phyloP scores from a whole-genome alignment of 164 flowering plant genomes.

The Amborella trichopoda region DNA sequence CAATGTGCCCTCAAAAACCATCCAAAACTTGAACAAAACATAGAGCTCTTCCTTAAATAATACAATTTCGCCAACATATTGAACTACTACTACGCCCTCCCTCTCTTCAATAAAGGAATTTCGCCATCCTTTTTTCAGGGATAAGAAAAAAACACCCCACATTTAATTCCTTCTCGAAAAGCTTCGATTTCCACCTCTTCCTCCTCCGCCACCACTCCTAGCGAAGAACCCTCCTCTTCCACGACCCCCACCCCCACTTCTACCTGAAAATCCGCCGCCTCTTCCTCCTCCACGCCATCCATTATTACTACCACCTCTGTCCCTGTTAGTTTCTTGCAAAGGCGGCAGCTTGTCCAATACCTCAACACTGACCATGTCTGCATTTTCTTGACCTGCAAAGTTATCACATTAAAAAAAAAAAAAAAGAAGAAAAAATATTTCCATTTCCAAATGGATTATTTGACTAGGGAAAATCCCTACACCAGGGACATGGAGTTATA shows the following conservation, averaged over 20 bases:
- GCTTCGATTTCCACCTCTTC: constrained; percentile 16
- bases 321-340: constrained; percentile 43
- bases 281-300: constrained; percentile 21
- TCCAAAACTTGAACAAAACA: too few species aligned
- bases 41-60: too few species aligned
- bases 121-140: too few species aligned
- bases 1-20: too few species aligned
- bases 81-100: too few species aligned
- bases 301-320: constrained; percentile 21
- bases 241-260: constrained; percentile 22
- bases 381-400: constrained; percentile 65
- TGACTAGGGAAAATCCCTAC: too few species aligned
- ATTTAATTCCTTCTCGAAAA: neutral
- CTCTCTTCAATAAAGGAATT: too few species aligned
- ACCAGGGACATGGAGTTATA: too few species aligned
- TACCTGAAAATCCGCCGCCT: constrained; percentile 15
- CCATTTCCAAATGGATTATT: too few species aligned
- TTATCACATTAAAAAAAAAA: too few species aligned
- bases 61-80: too few species aligned
- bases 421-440: too few species aligned
- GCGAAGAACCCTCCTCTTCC: constrained; percentile 13
- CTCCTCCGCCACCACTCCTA: constrained; percentile 11
- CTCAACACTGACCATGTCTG: constrained; percentile 53
- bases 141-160: neutral
- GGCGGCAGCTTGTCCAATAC: constrained; percentile 50